Base-by-base conservation (phyloP, 805 yeast genomes). In the Yarrowia sp. region DNA sequence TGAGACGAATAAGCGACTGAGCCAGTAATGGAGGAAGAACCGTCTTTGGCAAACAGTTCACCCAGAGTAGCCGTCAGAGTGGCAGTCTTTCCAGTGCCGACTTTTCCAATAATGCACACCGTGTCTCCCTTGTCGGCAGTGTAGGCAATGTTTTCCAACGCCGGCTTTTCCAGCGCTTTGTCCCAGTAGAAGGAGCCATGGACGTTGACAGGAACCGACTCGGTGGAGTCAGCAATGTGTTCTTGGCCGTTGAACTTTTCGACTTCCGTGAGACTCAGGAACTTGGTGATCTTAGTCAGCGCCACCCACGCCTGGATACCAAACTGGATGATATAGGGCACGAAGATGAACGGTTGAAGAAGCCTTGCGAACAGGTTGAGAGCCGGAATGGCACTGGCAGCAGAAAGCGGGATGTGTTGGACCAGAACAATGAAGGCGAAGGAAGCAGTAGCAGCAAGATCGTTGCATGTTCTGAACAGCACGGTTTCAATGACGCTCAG, bases 21-120 rank as follows among this genome's bases (percentile, higher is more conserved):
- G 5, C 87, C 82, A 15, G 80, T 80, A 10, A 90, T 87, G 17
- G 83, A 80, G 34, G 97, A 97, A 64, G 84, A 82, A 15, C 86
- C 79, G n/a, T 46, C 14, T n/a, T 46, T 12, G 73, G 88, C 85
- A 72, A 88, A 85, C 70, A 91, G 81, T 72, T 91, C 95, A 70
- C 97, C 97, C 58, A 90, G 78, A 33, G 91, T 78, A 17, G 91
- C 84, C 76, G 88, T 91, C 68, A 91, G 81, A 55, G 91, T 79
- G 2, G 93, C 89, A 15, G 95, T 87, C 74, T 92, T 92, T 70
- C 97, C 97, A 30, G 89, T 78, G 49, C 97, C 97, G 61, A 92
- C 97, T 71, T 83, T 84, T 39, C 97, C 97, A 43, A 91, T 91
- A 71, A 92, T 84, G 80, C 97, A 91, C 61, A 85, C 84, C 68